phyloP scores from a whole-genome alignment of 257 asterid genomes.

The Solanum microdontum region DNA sequence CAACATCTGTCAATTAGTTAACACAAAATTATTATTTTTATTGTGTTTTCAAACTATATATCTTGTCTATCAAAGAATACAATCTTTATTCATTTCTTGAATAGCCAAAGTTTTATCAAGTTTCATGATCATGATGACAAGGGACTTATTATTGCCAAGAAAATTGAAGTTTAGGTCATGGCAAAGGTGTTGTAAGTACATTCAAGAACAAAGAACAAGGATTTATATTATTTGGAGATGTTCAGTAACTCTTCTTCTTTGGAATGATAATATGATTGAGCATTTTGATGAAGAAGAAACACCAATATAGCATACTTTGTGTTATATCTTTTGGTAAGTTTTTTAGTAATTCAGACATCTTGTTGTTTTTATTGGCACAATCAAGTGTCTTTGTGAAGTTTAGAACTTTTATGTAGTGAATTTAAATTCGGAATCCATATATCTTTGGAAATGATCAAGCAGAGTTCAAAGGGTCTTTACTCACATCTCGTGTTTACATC shows the following conservation, averaged over 20 bases:
- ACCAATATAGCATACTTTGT: background rate
- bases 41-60: background rate
- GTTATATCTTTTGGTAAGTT: background rate
- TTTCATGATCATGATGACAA: slow-evolving; percentile 32
- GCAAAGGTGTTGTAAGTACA: slow-evolving; percentile 49
- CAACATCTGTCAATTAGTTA: background rate
- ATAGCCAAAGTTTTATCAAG: background rate
- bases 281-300: background rate
- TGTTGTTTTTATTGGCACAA: background rate
- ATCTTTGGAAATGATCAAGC: background rate
- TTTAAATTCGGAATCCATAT: background rate
- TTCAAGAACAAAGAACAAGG: slow-evolving; percentile 73
- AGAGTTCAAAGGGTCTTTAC: background rate
- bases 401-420: background rate
- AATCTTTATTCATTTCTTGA: background rate
- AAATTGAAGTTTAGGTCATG: slow-evolving; percentile 25
- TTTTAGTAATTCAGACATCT: background rate
- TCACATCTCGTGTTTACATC: background rate
- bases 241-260: slow-evolving; percentile 43
- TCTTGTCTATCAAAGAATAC: background rate
- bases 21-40: background rate
- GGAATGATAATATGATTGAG: slow-evolving; percentile 23
- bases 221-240: slow-evolving; percentile 81
- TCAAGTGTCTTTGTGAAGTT: background rate
- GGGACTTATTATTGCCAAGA: slow-evolving; percentile 8